phyloP scores from a whole-genome alignment of 1,284 basidiomycete species.

The Fistulinella cinereoalba region DNA sequence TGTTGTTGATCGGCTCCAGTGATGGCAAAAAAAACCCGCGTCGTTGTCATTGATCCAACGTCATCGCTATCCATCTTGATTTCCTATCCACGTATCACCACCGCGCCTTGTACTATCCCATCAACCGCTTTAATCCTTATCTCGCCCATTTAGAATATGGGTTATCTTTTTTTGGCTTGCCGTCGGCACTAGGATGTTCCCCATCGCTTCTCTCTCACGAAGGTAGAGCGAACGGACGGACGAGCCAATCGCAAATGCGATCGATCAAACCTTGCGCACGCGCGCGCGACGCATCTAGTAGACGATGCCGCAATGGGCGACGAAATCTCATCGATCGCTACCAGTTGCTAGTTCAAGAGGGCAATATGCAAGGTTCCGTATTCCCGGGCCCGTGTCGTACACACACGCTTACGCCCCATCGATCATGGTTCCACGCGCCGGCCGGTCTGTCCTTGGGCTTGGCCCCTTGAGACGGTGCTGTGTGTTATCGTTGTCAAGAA shows the following conservation, averaged over 20 bases:
- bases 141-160: no score
- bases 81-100: neutral
- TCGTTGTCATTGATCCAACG: neutral
- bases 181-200: slow-evolving; percentile 12
- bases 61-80: neutral
- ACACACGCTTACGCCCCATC: neutral
- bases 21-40: neutral
- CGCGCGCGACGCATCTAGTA: no score
- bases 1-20: neutral
- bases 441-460: no score
- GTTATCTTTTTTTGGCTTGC: slow-evolving; percentile 13
- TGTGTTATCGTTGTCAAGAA: no score
- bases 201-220: slow-evolving; percentile 17
- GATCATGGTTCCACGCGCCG: no score
- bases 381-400: neutral
- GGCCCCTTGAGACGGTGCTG: no score
- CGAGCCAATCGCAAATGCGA: slow-evolving; percentile 12
- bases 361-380: slow-evolving; percentile 6
- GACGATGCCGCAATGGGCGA: slow-evolving; percentile 5
- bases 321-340: slow-evolving; percentile 12
- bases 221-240: neutral
- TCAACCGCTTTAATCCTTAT: slow-evolving; percentile 11
- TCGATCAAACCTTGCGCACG: slow-evolving; percentile 20
- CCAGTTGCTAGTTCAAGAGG: neutral
- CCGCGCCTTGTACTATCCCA: neutral